Base-by-base conservation (phyloP, 768 basidiomycete genomes). In the Mycena chlorophos region DNA sequence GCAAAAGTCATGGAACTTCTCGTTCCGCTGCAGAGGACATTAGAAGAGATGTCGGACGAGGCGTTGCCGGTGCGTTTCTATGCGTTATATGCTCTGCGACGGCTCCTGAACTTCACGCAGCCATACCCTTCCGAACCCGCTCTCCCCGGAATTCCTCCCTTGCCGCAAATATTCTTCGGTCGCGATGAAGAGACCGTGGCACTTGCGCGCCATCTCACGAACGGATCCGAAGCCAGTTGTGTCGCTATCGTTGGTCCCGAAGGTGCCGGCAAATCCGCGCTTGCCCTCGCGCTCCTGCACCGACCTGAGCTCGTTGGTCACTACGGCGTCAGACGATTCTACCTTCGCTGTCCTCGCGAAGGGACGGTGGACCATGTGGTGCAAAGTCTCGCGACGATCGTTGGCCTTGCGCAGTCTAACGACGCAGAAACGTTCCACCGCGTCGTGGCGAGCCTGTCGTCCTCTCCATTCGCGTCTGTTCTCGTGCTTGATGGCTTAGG, bases 81-180 rank as follows among this genome's bases (percentile, higher is more conserved):
- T 20, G 20, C 13, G 8, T 42, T 42, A 12, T 8, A 14, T 22
- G 40, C 40, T 42, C 20, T n/a, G n/a, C 34, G n/a, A 10, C n/a
- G 34, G n/a, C 34, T 37, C 10, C 34, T n/a, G n/a, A 10, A 34
- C 17, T 34, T 34, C 31, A 17, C 20, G 8, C 22, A 42, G 40
- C 40, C 40, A 5, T 42, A 42, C 20, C 40, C 13, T n/a, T n/a
- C n/a, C n/a, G n/a, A n/a, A n/a, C n/a, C n/a, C n/a, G n/a, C n/a
- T 42, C 22, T 30, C 13, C 26, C 52, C 50, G 56, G 55, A 27
- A 53, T 62, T 43, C 56, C 60, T 1, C 56, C 54, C 6, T 22
- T 54, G 3, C 60, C 56, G 1, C 53, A 62, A 22, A 43, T 58
- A 22, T 62, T 62, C 40, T 53, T 49, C n/a, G 60, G 60, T 13